Percentiles rank a stretch among this genome's conserved stretches.
Conservation (phyloP, 2,329 filamentous ascomycete genomes). For the Ophiocordyceps camponoti-leonardi region DNA sequence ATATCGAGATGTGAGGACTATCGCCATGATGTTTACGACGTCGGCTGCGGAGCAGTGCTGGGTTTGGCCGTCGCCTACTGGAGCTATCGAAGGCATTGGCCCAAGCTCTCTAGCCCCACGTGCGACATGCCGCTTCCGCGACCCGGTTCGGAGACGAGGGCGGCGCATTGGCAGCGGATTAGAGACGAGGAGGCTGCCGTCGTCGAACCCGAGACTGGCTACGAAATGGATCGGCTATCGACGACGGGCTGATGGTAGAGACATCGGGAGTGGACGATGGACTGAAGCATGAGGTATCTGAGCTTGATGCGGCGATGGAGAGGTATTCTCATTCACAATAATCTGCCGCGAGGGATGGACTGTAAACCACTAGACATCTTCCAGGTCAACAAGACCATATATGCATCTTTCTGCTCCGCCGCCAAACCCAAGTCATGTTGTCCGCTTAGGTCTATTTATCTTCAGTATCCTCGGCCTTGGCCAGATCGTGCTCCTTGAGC, state of each 20-base stretch:
- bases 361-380: too few species aligned
- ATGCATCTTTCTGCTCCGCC: not conserved
- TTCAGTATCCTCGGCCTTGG: constrained; percentile 64
- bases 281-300: too few species aligned
- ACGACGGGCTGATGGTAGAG: constrained; percentile 6
- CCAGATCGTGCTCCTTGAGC: constrained; percentile 88
- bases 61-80: constrained; percentile 45
- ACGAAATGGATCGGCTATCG: constrained; percentile 9
- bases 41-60: constrained; percentile 41
- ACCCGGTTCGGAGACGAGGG: constrained; percentile 18
- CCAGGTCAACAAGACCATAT: not conserved
- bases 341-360: too few species aligned
- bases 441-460: constrained; percentile 30
- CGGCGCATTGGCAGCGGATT: constrained; percentile 23
- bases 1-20: constrained; percentile 56
- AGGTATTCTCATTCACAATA: too few species aligned
- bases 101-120: constrained; percentile 28
- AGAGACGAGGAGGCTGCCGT: constrained; percentile 36
- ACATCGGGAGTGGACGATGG: not conserved
- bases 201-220: constrained; percentile 17
- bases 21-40: constrained; percentile 54
- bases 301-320: too few species aligned
- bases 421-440: not conserved
- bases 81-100: constrained; percentile 50
- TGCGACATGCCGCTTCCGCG: constrained; percentile 41